Conservation (phyloP, 2,329 filamentous ascomycete species). For the Ophiostoma sp. region DNA sequence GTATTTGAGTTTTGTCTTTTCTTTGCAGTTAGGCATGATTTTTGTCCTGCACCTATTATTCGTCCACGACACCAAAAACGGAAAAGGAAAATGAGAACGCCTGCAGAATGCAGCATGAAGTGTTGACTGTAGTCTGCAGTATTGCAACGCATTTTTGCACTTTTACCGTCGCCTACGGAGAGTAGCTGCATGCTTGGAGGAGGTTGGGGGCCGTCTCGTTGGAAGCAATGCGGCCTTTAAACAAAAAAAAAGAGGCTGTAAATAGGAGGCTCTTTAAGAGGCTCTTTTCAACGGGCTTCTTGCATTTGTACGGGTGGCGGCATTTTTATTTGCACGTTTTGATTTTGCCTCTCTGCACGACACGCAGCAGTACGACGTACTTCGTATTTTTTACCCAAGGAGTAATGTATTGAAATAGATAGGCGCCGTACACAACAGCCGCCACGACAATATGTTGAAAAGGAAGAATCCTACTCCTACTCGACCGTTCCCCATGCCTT, state of each 20-base stretch:
- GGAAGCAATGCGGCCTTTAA: background rate
- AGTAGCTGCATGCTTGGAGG: background rate
- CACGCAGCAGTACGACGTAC: background rate
- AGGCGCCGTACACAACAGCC: background rate
- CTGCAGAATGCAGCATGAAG: background rate
- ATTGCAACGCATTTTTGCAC: background rate
- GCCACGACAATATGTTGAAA: background rate
- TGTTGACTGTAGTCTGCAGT: background rate
- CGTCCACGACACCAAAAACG: background rate
- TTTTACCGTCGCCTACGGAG: background rate
- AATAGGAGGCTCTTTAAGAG: conserved; percentile 3
- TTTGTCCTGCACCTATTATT: conserved; percentile 1
- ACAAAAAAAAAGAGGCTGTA: background rate
- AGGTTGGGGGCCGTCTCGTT: background rate
- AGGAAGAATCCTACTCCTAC: background rate
- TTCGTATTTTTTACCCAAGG: background rate
- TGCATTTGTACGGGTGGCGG: background rate
- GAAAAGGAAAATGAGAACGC: background rate
- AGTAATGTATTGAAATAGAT: background rate
- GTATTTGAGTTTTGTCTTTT: background rate
- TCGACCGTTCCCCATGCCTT: background rate
- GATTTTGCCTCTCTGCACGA: background rate
- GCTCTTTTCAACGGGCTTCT: background rate
- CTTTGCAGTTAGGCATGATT: conserved; percentile 2
- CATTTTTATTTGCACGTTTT: conserved; percentile 3